Conservation (phyloP, 208 protist genomes). For the Trichomonas gallinae region DNA sequence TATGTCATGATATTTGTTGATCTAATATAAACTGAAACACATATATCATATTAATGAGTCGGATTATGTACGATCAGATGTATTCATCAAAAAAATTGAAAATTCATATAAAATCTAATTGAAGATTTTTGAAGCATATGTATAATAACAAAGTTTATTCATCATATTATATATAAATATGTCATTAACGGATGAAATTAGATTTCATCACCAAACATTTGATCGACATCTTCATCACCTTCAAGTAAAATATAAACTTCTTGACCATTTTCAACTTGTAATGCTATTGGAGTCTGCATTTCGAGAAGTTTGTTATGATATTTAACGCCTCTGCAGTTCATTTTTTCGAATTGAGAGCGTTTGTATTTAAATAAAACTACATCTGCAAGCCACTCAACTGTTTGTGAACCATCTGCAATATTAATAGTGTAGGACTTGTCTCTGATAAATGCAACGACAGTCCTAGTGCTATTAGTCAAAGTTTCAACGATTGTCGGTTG, state of each 20-base stretch:
- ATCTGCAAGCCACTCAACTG: conserved; percentile 18
- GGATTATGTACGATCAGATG: too few relatives aligned
- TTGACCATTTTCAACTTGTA: neutral
- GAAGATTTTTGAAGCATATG: too few relatives aligned
- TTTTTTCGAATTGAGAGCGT: conserved; percentile 5
- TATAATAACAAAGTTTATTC: too few relatives aligned
- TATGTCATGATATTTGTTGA: too few relatives aligned
- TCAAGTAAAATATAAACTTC: neutral
- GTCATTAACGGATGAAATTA: too few relatives aligned
- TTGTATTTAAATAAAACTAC: conserved; percentile 14
- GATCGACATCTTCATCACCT: conserved; percentile 23
- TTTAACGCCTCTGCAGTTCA: conserved; percentile 15
- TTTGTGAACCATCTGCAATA: conserved; percentile 12
- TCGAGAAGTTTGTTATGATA: neutral
- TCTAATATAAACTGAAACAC: too few relatives aligned
- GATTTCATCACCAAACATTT: conserved; percentile 16
- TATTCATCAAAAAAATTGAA: too few relatives aligned
- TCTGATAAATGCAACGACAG: neutral
- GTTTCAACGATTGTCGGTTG: neutral
- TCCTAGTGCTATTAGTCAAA: neutral
- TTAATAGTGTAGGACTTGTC: neutral
- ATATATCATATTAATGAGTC: too few relatives aligned
- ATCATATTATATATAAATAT: too few relatives aligned
- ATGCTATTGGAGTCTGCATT: neutral
- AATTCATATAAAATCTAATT: too few relatives aligned